Conservation (phyloP, 2,329 filamentous ascomycete species). For the Emergomyces africanus region DNA sequence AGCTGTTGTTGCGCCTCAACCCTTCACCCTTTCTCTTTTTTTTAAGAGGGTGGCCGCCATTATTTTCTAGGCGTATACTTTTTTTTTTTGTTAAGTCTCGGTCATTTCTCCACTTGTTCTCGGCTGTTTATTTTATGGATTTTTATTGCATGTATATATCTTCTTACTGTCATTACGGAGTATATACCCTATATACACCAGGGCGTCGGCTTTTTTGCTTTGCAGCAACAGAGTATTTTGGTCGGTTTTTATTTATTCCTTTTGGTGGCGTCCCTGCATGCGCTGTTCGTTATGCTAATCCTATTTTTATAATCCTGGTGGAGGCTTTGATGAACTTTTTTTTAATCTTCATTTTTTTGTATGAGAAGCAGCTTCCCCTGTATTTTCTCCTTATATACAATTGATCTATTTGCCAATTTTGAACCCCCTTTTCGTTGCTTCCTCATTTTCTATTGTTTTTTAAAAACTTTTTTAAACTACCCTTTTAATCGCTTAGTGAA, state of each 20-base stretch:
- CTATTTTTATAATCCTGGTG: background rate
- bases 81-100: too few relatives aligned
- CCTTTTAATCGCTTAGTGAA: too few relatives aligned
- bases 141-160: background rate
- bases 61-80: too few relatives aligned
- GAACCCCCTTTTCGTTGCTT: too few relatives aligned
- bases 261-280: background rate
- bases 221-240: background rate
- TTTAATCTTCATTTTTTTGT: background rate
- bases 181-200: constrained; percentile 1
- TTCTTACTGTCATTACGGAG: background rate
- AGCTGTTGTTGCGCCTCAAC: constrained; percentile 6
- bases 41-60: too few relatives aligned
- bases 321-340: background rate
- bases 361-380: background rate
- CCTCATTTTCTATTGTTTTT: too few relatives aligned
- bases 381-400: too few relatives aligned
- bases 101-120: background rate
- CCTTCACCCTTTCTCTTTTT: too few relatives aligned
- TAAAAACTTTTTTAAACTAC: too few relatives aligned
- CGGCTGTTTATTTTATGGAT: background rate
- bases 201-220: background rate
- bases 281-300: background rate
- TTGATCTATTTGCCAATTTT: too few relatives aligned
- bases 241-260: background rate